Conservation (phyloP, 2,329 filamentous ascomycete genomes). For the Pyrenophora graminea region DNA sequence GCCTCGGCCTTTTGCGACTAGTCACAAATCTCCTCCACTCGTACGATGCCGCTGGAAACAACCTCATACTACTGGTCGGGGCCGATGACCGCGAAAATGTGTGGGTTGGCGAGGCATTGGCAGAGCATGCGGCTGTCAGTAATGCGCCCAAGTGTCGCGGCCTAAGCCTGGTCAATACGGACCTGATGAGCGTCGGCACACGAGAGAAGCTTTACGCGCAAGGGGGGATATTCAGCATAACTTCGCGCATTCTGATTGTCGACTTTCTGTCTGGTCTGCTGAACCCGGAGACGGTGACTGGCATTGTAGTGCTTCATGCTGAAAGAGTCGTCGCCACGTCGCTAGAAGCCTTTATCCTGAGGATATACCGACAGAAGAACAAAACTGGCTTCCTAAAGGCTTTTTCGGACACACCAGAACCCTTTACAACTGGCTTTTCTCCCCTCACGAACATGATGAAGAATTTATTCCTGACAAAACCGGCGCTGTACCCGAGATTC, state of each 20-base stretch:
- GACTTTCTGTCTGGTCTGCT: conserved; percentile 86
- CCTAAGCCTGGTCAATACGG: conserved; percentile 90
- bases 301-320: conserved; percentile 83
- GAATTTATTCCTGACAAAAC: conserved; percentile 86
- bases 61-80: conserved; percentile 84
- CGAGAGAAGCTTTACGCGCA: conserved; percentile 89
- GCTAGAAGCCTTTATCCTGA: conserved; percentile 89
- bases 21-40: conserved; percentile 96
- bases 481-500: conserved; percentile 89
- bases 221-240: conserved; percentile 94
- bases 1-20: conserved; percentile 87
- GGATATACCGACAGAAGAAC: conserved; percentile 93
- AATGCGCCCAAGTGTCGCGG: conserved; percentile 80
- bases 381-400: conserved; percentile 93
- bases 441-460: conserved; percentile 89
- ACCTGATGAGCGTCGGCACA: conserved; percentile 82
- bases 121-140: conserved; percentile 92
- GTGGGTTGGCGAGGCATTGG: conserved; percentile 94
- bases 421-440: conserved; percentile 85
- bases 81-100: conserved; percentile 92
- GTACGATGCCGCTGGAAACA: conserved; percentile 94
- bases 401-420: conserved; percentile 91
- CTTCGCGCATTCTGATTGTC: conserved; percentile 91
- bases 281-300: conserved; percentile 82
- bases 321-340: conserved; percentile 85